phyloP scores from a whole-genome alignment of 352 stramenopile genomes.

The Globisporangium ultimum region DNA sequence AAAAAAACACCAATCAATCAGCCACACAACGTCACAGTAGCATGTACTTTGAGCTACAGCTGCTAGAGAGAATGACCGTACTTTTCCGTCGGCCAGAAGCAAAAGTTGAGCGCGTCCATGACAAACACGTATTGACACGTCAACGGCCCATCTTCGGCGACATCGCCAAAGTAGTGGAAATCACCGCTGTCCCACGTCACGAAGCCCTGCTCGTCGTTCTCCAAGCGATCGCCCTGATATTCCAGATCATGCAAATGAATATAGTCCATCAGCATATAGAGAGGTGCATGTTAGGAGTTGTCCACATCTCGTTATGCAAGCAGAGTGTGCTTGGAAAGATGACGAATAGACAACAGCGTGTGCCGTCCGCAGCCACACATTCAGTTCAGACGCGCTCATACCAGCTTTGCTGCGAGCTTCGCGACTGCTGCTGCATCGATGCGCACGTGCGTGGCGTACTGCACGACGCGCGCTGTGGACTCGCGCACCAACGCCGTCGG shows the following conservation, averaged over 20 bases:
- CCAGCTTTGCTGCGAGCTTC: slow-evolving; percentile 40
- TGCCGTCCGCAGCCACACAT: neutral
- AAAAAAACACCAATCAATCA: neutral
- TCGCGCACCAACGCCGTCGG: slow-evolving; percentile 46
- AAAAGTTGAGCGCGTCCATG: slow-evolving; percentile 89
- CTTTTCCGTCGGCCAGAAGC: slow-evolving; percentile 85
- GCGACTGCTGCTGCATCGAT: slow-evolving; percentile 30
- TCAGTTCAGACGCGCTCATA: slow-evolving; percentile 16
- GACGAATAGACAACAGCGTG: too few species aligned
- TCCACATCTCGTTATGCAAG: too few species aligned
- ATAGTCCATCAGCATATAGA: neutral
- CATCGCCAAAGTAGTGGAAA: slow-evolving; percentile 84
- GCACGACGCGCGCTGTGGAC: slow-evolving; percentile 47
- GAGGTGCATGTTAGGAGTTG: too few species aligned
- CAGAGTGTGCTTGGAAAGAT: too few species aligned
- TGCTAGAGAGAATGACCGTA: slow-evolving; percentile 5
- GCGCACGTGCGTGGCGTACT: slow-evolving; percentile 28
- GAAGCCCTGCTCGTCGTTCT: slow-evolving; percentile 31
- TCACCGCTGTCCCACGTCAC: slow-evolving; percentile 76
- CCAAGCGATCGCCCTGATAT: slow-evolving; percentile 29
- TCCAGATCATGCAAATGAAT: neutral
- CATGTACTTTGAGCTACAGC: too few species aligned
- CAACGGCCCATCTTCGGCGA: slow-evolving; percentile 50
- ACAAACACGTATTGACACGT: slow-evolving; percentile 89
- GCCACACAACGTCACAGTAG: neutral